Base-by-base conservation (phyloP, 768 basidiomycete genomes). In the Auriculariales sp. region DNA sequence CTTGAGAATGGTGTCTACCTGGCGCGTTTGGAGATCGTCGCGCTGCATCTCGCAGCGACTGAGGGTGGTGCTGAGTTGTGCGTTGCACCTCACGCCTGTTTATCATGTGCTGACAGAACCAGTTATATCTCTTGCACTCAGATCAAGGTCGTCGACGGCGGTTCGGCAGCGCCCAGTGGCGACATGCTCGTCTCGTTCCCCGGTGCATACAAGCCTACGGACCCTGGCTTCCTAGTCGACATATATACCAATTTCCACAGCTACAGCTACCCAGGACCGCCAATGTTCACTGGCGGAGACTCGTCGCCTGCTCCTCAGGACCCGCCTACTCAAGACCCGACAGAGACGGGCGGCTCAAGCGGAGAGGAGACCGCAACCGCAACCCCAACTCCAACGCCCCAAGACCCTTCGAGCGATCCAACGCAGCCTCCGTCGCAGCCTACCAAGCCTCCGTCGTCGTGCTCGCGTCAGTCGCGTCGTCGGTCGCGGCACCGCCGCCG, bases 111-210 rank as follows among this genome's bases (percentile, higher is more conserved):
- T n/a, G n/a, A n/a, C n/a, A n/a, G n/a, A n/a, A 24, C 22, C 22
- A 44, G 70, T 53, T 73, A 73, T 60, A 70, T 70, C 62, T 69
- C 66, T 48, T 75, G 73, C 61, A 68, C 61, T 55, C 72, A 74
- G 55, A 60, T 74, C 51, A 63, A 64, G 33, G 66, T 75, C 48
- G 70, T 69, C 5, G 71, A 71, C 28, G 69, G 71, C 10, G 72
- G 71, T 46, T 66, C 56, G 52, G 58, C 68, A 7, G 60, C 56
- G 10, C 72, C 73, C 2, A 59, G 69, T 19, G 69, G 70, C 15
- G 5, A 19, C 4, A 10, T 24, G 19, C 12, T 19, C 39, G 71
- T 72, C 35, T 68, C 61, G 56, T 68, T 75, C 66, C 72, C 72
- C 3, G 73, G 73, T 19, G 68, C 70, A 7, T 73, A 74, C 59